Evolutionary conservation across 169 alveolate genomes (phyloP), one percentile per base, ranked within the genome.

Genomic region (Plasmodium relictum): DNA sequence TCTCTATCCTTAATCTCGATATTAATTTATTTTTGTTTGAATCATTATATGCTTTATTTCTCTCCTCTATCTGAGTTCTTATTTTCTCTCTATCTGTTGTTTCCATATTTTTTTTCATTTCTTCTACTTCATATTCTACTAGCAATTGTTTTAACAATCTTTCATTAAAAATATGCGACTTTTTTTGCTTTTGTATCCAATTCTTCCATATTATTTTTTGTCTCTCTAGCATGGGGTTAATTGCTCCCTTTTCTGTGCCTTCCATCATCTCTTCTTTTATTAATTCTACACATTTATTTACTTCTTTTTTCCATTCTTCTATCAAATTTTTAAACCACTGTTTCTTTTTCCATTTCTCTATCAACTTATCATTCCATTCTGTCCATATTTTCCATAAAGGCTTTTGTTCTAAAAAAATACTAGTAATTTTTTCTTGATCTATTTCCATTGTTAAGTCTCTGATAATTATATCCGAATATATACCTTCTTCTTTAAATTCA

Each of bases 231-330:
- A n/a, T n/a, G n/a, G n/a, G n/a, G n/a, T n/a, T n/a, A n/a, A n/a
- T n/a, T n/a, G n/a, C n/a, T n/a, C n/a, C n/a, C n/a, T n/a, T n/a
- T n/a, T n/a, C 18, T 48, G n/a, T 48, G 59, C 10, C n/a, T 14
- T 48, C n/a, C n/a, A 48, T 48, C 18, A 48, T 16, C 59, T 48
- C 59, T 48, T 48, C n/a, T 16, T 48, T 48, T 48, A 48, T 48
- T 14, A 0, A 16, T 16, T 48, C 18, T 48, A 0, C n/a, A 14
- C 59, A 48, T 48, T 14, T 48, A 48, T 6, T 48, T 48, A 14
- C 59, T 48, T 48, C 59, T 6, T 48, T 16, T 48, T 48, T 48
- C 59, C 59, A 48, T 48, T 48, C n/a, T 48, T 48, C 59, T 48
- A 48, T 14, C 59, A 48, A 14, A 48, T 48, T 3, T 48, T 48